Evolutionary conservation across 179 eudicot species (phyloP), one percentile per base, ranked within the genome.

Genomic region (Corrigiola litoralis): DNA sequence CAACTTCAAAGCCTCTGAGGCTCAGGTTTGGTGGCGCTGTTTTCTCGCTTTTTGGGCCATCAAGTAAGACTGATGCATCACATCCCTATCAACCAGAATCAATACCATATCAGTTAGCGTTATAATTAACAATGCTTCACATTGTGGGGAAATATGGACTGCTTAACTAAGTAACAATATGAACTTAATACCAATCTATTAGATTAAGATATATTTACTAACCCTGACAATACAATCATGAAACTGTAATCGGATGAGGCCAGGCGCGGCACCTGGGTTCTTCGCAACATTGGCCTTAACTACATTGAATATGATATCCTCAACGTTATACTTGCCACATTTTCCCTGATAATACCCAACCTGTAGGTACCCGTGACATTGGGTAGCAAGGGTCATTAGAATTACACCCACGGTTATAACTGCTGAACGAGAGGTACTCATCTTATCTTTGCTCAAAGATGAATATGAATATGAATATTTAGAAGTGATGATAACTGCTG

Each of bases 21-120:
- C 63, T 72, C 13, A 56, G 41, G 68, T 79, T 75, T 13, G 82
- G 82, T 18, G 20, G 47, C n/a, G 79, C 74, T 23, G 65, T 67
- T 61, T 72, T 75, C 70, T 79, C 82, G 3, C 72, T 53, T 42
- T 61, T 58, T 0, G 77, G 69, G 10, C 73, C 70, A 25, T 72
- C 65, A 18, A 79, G 1, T 7, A 79, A 68, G 67, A 79, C 65
- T 3, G 82, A 79, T 6, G 80, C 80, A 45, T 79, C 80, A 42
- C 82, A 79, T 38, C 82, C 82, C 82, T 79, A 18, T 21, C 28
- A 23, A 51, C 20, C 40, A 23, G 9, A 66, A 17, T n/a, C 25
- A 61, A 41, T 42, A 2, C 31, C 66, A 61, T 28, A 41, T 9
- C 12, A 11, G 17, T 23, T 31, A 14, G 14, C 12, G 16, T 24